A percentile compares a stretch with the other conserved stretches of the same genome.
phyloP scores from a whole-genome alignment of 202 grass and related monocot species.

The Alloteropsis angusta region DNA sequence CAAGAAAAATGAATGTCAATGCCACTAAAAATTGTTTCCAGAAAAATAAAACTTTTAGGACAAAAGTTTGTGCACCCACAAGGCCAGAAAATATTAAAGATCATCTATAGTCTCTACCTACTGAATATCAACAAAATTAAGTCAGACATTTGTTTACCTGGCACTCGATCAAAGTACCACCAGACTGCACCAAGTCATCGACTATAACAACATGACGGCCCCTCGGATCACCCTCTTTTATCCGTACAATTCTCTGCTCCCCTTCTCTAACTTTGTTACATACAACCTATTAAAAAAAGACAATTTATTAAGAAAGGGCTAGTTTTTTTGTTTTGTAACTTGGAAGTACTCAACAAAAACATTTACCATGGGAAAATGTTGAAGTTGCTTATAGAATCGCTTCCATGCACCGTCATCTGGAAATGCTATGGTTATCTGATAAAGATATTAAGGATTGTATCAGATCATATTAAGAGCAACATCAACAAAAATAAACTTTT shows the following conservation, averaged over 20 bases:
- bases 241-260: slow-evolving; percentile 76
- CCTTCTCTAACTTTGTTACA: slow-evolving; percentile 99
- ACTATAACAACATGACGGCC: slow-evolving; percentile 94
- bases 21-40: no score
- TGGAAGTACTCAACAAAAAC: slow-evolving; percentile 10
- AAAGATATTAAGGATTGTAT: slow-evolving; percentile 17
- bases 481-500: neutral
- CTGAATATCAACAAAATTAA: neutral
- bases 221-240: slow-evolving; percentile 89
- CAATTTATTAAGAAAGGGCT: neutral
- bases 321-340: neutral
- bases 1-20: slow-evolving; percentile 12
- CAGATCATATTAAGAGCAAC: neutral
- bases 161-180: slow-evolving; percentile 91
- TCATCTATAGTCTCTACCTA: neutral
- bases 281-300: slow-evolving; percentile 50
- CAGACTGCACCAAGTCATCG: slow-evolving; percentile 95
- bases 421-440: slow-evolving; percentile 96
- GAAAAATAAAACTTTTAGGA: no score
- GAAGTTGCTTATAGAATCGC: slow-evolving; percentile 97
- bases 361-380: slow-evolving; percentile 95
- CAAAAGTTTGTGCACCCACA: no score
- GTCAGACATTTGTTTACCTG: slow-evolving; percentile 38
- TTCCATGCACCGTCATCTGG: slow-evolving; percentile 98
- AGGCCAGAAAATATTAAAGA: neutral